These are phyloP conservation scores for Eudorina sp. DNA, from an alignment of 139 green algal species.

Conservation along the genomic window DNA sequence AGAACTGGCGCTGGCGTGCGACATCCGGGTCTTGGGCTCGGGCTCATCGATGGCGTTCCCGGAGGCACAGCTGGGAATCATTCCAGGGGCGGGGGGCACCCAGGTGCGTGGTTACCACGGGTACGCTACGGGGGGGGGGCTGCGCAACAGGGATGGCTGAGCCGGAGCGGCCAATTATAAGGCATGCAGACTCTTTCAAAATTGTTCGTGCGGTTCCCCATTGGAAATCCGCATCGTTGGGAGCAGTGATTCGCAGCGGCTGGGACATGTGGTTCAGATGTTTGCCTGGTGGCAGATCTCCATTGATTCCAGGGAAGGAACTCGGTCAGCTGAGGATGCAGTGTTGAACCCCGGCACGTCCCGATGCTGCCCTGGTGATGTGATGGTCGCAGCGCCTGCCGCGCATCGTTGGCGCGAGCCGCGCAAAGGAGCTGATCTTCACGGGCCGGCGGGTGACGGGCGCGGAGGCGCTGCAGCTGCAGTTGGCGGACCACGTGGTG, in stretches of 20 bases:
- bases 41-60: conserved; percentile 73
- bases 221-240: too few species aligned
- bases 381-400: conserved; percentile 86
- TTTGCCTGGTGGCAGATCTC: too few species aligned
- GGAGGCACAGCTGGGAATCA: conserved; percentile 87
- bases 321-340: too few species aligned
- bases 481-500: conserved; percentile 72
- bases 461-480: conserved; percentile 67
- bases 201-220: too few species aligned
- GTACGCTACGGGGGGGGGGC: background rate
- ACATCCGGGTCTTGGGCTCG: conserved; percentile 70
- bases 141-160: too few species aligned
- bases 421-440: conserved; percentile 89
- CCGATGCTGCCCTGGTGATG: too few species aligned
- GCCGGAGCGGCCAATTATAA: too few species aligned
- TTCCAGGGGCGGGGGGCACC: conserved; percentile 86
- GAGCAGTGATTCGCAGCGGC: too few species aligned
- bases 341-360: too few species aligned
- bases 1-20: conserved; percentile 89
- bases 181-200: background rate
- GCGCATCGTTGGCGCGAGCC: conserved; percentile 74
- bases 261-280: too few species aligned
- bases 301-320: too few species aligned
- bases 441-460: conserved; percentile 70
- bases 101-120: conserved; percentile 32